Base-by-base conservation (phyloP, 1,284 basidiomycete genomes). In the Salmacisia buchloeana region DNA sequence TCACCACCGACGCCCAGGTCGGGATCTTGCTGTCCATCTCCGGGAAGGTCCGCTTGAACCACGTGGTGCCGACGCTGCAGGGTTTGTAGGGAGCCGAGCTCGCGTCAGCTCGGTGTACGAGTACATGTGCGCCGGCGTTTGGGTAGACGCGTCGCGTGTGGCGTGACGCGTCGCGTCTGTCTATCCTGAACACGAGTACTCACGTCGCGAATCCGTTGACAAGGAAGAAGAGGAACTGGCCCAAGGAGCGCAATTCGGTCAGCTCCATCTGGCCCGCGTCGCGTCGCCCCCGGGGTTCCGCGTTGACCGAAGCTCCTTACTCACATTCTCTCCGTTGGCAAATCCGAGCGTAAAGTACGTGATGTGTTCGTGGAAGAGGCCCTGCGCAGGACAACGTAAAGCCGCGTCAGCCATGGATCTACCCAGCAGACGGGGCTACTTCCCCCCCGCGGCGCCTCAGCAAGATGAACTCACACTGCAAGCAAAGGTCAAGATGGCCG, bases 331-430 rank as follows among this genome's bases (percentile, higher is more conserved):
- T n/a, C 73, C 73, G 41, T 67, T 70, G 45, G 76, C 77, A 43
- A 71, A 73, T 23, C 67, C 70, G 21, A 73, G 68, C 23, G 73
- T 74, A 34, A 61, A 74, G 59, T 69, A 72, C 35, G 73, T 75
- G 52, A 79, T 76, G 69, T 75, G 74, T 59, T 79, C 77, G 67
- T 79, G 77, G 60, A 66, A 66, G 46, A 63, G 33, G 31, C 63
- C 61, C 38, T 34, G 23, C 13, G 18, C 9, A 34, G 18, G n/a
- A 35, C 6, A 29, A 13, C 12, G 63, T 73, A 73, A 58, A 73
- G 62, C 43, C 74, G 35, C 25, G 25, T 39, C 13, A 39, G 18
- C 13, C 54, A 29, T 9, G 7, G 5, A 4, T 43, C 18, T 9
- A 18, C 36, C 10, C 36, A 10, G 36, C 9, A n/a, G 39, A 43